A percentile compares a stretch with the other conserved stretches of the same genome.
Evolutionary conservation across 1,284 basidiomycete genomes (phyloP).

Genomic region (Farysia itapuensis): DNA sequence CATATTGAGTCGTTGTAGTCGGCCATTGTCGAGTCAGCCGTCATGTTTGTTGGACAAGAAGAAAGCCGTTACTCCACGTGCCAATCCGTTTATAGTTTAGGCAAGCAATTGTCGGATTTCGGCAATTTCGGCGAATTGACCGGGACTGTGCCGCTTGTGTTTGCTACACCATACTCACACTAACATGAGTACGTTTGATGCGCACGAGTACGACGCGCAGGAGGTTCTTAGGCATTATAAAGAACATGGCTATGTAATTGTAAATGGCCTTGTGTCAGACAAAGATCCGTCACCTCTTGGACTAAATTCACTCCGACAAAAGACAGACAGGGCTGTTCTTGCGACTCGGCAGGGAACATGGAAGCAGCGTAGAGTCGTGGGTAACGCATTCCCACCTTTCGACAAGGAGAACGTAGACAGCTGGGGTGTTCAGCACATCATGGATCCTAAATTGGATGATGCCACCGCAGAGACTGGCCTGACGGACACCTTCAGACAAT

Average conservation of each 20-base stretch:
- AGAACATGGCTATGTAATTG: slow-evolving; percentile 71
- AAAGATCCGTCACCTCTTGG: slow-evolving; percentile 7
- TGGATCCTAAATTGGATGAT: slow-evolving; percentile 64
- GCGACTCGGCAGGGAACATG: slow-evolving; percentile 70
- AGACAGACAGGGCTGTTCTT: slow-evolving; percentile 61
- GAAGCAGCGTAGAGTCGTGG: slow-evolving; percentile 71
- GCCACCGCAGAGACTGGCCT: neutral
- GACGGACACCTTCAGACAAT: slow-evolving; percentile 16
- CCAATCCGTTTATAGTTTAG: no score
- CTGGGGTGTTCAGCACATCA: slow-evolving; percentile 67
- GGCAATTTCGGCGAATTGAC: neutral
- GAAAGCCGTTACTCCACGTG: neutral
- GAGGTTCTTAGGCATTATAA: slow-evolving; percentile 63
- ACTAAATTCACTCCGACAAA: slow-evolving; percentile 10
- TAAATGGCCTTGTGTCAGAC: slow-evolving; percentile 67
- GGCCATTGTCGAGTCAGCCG: slow-evolving; percentile 9
- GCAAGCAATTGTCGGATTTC: no score
- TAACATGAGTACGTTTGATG: no score
- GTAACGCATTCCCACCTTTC: slow-evolving; percentile 79
- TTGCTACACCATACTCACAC: no score
- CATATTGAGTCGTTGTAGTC: slow-evolving; percentile 45
- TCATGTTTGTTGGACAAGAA: neutral
- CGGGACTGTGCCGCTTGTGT: no score
- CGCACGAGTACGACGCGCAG: slow-evolving; percentile 18
- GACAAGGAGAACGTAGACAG: slow-evolving; percentile 68